Percentiles rank a stretch among this genome's conserved stretches.
phyloP scores from a whole-genome alignment of 2,329 filamentous ascomycete genomes.

The Fusarium tupiense region DNA sequence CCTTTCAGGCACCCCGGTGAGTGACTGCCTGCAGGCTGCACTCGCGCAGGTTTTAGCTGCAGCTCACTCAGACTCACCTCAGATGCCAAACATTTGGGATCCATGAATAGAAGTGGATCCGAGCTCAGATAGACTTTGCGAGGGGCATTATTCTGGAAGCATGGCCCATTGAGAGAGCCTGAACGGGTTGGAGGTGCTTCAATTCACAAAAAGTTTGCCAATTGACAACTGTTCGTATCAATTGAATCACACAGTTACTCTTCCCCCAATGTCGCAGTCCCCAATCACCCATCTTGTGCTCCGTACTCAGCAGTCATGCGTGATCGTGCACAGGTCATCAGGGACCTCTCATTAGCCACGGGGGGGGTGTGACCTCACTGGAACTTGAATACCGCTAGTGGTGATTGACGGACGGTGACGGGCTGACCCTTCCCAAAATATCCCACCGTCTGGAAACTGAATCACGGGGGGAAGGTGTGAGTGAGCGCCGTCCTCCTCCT shows the following conservation, averaged over 20 bases:
- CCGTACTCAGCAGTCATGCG: conserved; percentile 29
- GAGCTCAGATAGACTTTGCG: conserved; percentile 9
- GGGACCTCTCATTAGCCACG: conserved; percentile 30
- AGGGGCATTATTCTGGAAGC: background rate
- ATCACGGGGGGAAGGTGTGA: conserved; percentile 11
- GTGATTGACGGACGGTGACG: conserved; percentile 8
- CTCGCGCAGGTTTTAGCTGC: conserved; percentile 28
- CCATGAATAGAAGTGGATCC: conserved; percentile 1
- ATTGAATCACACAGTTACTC: conserved; percentile 1
- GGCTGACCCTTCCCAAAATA: conserved; percentile 42
- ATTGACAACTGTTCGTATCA: background rate
- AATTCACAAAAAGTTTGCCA: background rate
- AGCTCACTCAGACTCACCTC: conserved; percentile 19
- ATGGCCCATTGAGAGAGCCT: background rate
- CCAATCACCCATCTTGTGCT: conserved; percentile 2
- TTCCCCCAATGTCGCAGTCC: background rate
- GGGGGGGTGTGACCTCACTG: conserved; percentile 24
- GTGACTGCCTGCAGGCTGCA: conserved; percentile 34
- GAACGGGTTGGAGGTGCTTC: background rate
- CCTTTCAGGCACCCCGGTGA: conserved; percentile 11
- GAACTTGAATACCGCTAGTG: background rate
- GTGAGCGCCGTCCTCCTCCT: background rate
- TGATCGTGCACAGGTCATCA: conserved; percentile 33
- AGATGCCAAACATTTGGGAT: conserved; percentile 10
- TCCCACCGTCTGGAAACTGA: conserved; percentile 31